These are phyloP conservation scores for Extremus antarcticus DNA, from an alignment of 495 filamentous ascomycete genomes.

Conservation along the genomic window DNA sequence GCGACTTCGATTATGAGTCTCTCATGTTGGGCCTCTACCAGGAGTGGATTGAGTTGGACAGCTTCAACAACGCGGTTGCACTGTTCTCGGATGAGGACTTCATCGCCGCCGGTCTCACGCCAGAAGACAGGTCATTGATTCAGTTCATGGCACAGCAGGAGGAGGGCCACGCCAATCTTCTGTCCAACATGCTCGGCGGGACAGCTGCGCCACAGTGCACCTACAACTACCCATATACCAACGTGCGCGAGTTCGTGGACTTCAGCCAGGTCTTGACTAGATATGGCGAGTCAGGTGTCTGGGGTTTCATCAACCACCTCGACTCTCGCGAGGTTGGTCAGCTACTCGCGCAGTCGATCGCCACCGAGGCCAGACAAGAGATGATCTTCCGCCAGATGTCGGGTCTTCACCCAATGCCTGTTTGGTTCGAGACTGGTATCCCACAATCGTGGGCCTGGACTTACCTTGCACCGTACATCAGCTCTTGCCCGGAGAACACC, in stretches of 20 bases:
- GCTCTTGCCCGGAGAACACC: slow-evolving; percentile 59
- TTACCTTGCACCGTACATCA: slow-evolving; percentile 73
- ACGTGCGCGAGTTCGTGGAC: slow-evolving; percentile 69
- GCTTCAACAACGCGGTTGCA: slow-evolving; percentile 70
- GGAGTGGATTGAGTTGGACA: slow-evolving; percentile 80
- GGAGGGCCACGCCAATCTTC: slow-evolving; percentile 63
- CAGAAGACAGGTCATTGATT: slow-evolving; percentile 61
- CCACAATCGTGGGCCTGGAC: slow-evolving; percentile 87
- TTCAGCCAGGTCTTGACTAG: slow-evolving; percentile 81
- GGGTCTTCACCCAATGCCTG: slow-evolving; percentile 74
- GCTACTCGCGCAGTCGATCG: slow-evolving; percentile 64
- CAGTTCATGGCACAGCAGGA: slow-evolving; percentile 83
- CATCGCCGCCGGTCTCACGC: slow-evolving; percentile 50
- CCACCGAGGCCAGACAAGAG: slow-evolving; percentile 80
- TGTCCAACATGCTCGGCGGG: slow-evolving; percentile 71
- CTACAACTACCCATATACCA: slow-evolving; percentile 74
- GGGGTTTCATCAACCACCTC: slow-evolving; percentile 65
- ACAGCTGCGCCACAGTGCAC: slow-evolving; percentile 64
- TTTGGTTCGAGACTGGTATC: slow-evolving; percentile 72
- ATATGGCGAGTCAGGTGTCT: slow-evolving; percentile 71
- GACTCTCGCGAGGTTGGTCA: slow-evolving; percentile 64
- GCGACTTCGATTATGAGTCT: slow-evolving; percentile 32
- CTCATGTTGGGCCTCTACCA: slow-evolving; percentile 55
- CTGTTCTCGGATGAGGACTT: slow-evolving; percentile 65
- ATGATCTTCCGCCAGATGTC: slow-evolving; percentile 80